Evolutionary conservation across 1,139 yeast genomes (phyloP), one percentile per base, ranked within the genome.

Genomic region (Candida pseudoviswanathii): DNA sequence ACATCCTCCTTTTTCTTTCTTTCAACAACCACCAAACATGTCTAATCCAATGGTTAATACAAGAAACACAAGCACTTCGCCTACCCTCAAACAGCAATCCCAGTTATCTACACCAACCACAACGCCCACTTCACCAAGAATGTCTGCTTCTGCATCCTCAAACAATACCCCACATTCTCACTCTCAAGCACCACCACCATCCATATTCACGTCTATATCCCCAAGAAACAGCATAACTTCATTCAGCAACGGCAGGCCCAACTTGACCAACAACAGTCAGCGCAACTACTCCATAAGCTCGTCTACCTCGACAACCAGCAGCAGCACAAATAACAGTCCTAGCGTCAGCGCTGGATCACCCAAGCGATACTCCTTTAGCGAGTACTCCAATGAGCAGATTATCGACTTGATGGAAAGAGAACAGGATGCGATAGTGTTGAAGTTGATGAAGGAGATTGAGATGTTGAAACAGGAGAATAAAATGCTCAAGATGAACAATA

Each of bases 381-480:
- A 53, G 26, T 52, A 43, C 43, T 61, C 65, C 30, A 67, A 67
- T 30, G 85, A 78, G 43, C 81, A 80, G 52, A 73, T 80, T 37
- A 77, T 84, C 44, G 85, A 83, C 61, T 68, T 78, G 49, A 82
- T 84, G 87, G 89, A 84, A 59, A 75, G 82, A 50, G 89, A 84
- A 59, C 89, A 84, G 60, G 89, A 84, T 57, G 86, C 85, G 2
- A 80, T 83, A 34, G 89, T 83, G 6, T 65, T 83, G 54, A 80
- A 75, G 57, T 63, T 84, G 39, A 76, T 82, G 78, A 75, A 75
- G 55, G 87, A 84, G 56, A 82, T 84, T 37, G 75, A 75, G 25
- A 53, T 54, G 7, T 65, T 84, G 51, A 80, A 76, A 54, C 80
- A 77, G 34, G 88, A 84, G 52, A 83, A 82, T 56, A 70, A 63